phyloP scores from a whole-genome alignment of 169 alveolate species.

The Eimeria zaria region DNA sequence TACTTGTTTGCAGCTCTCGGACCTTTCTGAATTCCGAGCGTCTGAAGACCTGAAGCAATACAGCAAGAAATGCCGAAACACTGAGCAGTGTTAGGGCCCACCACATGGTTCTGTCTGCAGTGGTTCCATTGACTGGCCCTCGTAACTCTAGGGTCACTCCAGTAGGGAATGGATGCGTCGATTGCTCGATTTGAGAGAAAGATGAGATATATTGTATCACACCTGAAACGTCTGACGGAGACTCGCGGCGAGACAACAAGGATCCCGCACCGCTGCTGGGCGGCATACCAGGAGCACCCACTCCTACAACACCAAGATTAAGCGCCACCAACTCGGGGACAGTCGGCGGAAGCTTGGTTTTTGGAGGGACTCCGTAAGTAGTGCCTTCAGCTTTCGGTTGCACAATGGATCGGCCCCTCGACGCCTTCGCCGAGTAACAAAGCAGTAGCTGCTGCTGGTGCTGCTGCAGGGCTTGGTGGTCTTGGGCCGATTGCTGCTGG shows the following conservation, averaged over 20 bases:
- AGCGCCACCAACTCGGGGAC: slow-evolving; percentile 39
- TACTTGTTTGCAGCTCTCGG: background rate
- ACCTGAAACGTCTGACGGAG: slow-evolving; percentile 29
- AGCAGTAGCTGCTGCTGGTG: slow-evolving; percentile 48
- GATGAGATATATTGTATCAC: background rate
- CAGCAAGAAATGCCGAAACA: background rate
- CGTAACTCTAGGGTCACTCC: background rate
- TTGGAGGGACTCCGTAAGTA: background rate
- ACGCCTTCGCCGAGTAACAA: slow-evolving; percentile 11
- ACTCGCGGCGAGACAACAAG: slow-evolving; percentile 45
- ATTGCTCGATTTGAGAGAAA: background rate
- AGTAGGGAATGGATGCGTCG: background rate
- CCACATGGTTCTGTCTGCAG: background rate
- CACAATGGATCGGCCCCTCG: background rate
- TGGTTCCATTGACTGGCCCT: background rate
- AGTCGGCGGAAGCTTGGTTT: background rate
- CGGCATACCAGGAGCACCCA: slow-evolving; percentile 46
- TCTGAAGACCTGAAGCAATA: slow-evolving; percentile 1
- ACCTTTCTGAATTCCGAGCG: background rate
- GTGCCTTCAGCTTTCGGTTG: slow-evolving; percentile 33
- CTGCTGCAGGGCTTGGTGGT: slow-evolving; percentile 18
- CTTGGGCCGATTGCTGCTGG: slow-evolving; percentile 2
- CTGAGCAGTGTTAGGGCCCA: background rate
- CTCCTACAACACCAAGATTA: slow-evolving; percentile 47
- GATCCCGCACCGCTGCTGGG: slow-evolving; percentile 14